Conservation (phyloP, 2,329 filamentous ascomycete genomes). For the Acrodontium crateriforme region DNA sequence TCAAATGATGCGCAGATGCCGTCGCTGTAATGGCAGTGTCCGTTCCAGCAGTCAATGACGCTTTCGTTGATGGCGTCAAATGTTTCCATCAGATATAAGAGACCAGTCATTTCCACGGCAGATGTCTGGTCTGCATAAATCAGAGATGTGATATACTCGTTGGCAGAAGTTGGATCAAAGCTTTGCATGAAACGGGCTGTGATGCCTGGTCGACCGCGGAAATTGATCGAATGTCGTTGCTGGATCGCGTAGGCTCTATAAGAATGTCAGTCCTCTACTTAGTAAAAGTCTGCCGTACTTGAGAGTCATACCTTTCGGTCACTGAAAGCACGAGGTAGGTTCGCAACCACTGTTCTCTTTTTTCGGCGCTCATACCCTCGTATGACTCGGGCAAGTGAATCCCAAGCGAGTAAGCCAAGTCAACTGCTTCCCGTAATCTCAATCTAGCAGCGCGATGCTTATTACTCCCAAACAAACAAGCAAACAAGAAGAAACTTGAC, state of each 20-base stretch:
- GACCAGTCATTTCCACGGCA: conserved; percentile 26
- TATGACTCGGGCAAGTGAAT: conserved; percentile 28
- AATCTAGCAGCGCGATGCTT: conserved; percentile 17
- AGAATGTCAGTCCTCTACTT: neutral
- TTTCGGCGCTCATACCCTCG: conserved; percentile 22
- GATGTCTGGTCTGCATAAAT: conserved; percentile 32
- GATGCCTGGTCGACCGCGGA: conserved; percentile 27
- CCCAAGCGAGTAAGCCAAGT: conserved; percentile 28
- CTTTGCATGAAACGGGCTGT: conserved; percentile 28
- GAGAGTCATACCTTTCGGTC: conserved; percentile 10
- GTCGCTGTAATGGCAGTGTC: conserved; percentile 21
- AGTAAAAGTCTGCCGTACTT: neutral
- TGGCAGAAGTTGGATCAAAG: conserved; percentile 24
- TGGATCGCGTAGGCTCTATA: conserved; percentile 30
- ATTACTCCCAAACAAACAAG: conserved; percentile 15
- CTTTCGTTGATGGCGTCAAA: conserved; percentile 32
- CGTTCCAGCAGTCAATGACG: conserved; percentile 31
- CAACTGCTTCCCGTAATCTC: conserved; percentile 18
- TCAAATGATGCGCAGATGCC: conserved; percentile 23
- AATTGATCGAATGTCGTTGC: conserved; percentile 28
- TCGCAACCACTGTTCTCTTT: conserved; percentile 26
- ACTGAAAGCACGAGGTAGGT: conserved; percentile 24
- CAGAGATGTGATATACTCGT: conserved; percentile 21
- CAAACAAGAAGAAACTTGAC: conserved; percentile 20
- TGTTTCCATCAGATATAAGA: conserved; percentile 30